phyloP scores from a whole-genome alignment of 2,329 filamentous ascomycete species.

The Fusarium ramigenum region DNA sequence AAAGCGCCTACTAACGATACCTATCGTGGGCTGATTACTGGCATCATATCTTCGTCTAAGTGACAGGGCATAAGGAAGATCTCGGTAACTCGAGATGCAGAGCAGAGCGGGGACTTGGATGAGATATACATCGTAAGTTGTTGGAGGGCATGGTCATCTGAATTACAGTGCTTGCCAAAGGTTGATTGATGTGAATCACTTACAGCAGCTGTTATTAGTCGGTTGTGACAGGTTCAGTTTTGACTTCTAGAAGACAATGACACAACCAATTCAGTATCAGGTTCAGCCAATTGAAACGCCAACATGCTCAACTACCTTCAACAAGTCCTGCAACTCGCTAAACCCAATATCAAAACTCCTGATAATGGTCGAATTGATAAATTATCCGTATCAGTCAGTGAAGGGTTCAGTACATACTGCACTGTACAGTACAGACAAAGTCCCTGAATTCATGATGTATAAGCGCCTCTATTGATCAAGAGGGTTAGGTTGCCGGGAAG shows the following conservation, averaged over 20 bases:
- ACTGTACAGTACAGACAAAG: background rate
- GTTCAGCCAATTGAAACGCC: background rate
- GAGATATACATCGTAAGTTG: background rate
- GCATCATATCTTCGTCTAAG: conserved; percentile 22
- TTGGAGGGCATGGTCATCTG: conserved; percentile 14
- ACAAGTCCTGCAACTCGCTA: conserved; percentile 1
- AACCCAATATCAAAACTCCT: background rate
- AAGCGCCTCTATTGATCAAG: background rate
- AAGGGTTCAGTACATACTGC: background rate
- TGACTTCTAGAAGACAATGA: background rate
- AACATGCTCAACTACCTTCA: background rate
- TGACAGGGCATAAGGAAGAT: conserved; percentile 15
- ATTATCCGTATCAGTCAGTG: conserved; percentile 5
- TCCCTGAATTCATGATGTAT: conserved; percentile 20
- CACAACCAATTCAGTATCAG: background rate
- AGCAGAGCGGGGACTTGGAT: conserved; percentile 3
- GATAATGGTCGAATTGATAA: conserved; percentile 2
- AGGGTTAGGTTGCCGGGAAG: conserved; percentile 16
- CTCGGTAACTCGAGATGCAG: conserved; percentile 17
- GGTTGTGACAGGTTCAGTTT: background rate
- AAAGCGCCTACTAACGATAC: background rate
- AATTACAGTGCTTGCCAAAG: conserved; percentile 22
- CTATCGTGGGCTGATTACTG: conserved; percentile 41
- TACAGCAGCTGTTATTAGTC: background rate
- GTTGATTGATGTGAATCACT: conserved; percentile 5